Evolutionary conservation across 2,329 filamentous ascomycete species (phyloP), one percentile per base, ranked within the genome.

Genomic region (Arachnopeziza araneosa): DNA sequence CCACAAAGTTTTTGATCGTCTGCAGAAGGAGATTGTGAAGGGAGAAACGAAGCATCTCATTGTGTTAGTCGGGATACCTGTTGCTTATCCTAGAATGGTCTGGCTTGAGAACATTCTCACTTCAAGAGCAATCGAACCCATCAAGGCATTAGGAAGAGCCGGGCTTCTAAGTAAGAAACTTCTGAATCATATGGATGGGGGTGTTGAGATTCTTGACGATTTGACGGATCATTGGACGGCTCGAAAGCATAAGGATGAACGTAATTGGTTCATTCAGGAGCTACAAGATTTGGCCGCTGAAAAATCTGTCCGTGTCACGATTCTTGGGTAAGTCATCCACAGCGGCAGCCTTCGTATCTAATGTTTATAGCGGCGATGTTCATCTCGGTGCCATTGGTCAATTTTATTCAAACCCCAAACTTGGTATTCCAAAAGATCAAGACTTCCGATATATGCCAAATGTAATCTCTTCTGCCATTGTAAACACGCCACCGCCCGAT

Each of bases 371-470:
- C 69, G 95, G 96, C 44, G 95, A 98, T 70, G 95, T 98, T 22
- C 93, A 98, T 74, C 81, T 99, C 24, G 93, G 89, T 14, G 95
- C 92, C 9, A 84, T 97, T 49, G 95, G 95, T 1, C 93, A 96
- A 67, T 98, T 99, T 76, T 97, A 93, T 76, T 95, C 91, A 10
- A 96, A 96, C 71, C 87, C 91, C 17, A 95, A 91, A 73, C 79
- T 93, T 23, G 79, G 80, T 6, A 78, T 96, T 32, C 79, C 90
- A 2, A 98, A 97, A 74, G 91, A 98, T 75, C 87, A 86, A 66
- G 95, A 99, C 72, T 93, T 95, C 70, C 84, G 95, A 63, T 99
- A 99, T 72, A 99, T 99, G 89, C 90, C 92, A 4, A 99, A 99
- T 69, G 78, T 99, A 61, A 86, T 98, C 66, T 96, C 92, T 0